Conservation (phyloP, 108 stramenopile genomes). For the Discostella pseudostelligera region DNA sequence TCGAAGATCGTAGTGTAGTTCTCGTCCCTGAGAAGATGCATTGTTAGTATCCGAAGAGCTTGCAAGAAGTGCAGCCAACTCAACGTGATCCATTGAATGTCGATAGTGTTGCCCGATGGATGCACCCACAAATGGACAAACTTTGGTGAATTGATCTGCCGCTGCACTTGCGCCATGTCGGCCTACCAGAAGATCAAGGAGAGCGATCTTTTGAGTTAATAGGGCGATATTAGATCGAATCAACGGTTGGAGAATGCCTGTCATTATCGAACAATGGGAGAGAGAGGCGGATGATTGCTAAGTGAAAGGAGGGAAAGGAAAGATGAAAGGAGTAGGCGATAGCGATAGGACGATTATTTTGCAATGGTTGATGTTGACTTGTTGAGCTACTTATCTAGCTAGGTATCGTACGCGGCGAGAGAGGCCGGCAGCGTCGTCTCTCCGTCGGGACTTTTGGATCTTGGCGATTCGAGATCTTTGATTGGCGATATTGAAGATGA, state of each 20-base stretch:
- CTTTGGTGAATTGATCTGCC: slow-evolving; percentile 42
- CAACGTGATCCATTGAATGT: slow-evolving; percentile 89
- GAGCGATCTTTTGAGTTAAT: slow-evolving; percentile 69
- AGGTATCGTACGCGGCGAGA: too few species aligned
- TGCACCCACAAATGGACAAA: slow-evolving; percentile 75
- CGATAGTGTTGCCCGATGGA: slow-evolving; percentile 89
- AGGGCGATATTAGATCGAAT: slow-evolving; percentile 60
- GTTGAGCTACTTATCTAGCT: too few species aligned
- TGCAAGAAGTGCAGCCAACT: slow-evolving; percentile 59
- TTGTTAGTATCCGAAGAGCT: slow-evolving; percentile 1
- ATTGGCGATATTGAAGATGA: too few species aligned
- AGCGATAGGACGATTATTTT: too few species aligned
- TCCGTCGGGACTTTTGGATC: too few species aligned
- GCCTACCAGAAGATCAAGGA: slow-evolving; percentile 54
- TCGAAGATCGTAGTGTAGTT: slow-evolving; percentile 75
- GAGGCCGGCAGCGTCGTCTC: too few species aligned
- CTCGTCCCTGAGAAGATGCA: not conserved
- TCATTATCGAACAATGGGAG: slow-evolving; percentile 1
- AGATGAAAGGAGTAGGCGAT: too few species aligned
- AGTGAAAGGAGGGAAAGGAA: too few species aligned
- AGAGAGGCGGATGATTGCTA: not conserved
- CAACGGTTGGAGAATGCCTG: slow-evolving; percentile 34
- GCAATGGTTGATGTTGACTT: too few species aligned
- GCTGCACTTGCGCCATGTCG: slow-evolving; percentile 53
- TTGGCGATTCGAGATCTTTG: too few species aligned